phyloP scores from a whole-genome alignment of 2,329 filamentous ascomycete species.

The Lomentospora prolificans region DNA sequence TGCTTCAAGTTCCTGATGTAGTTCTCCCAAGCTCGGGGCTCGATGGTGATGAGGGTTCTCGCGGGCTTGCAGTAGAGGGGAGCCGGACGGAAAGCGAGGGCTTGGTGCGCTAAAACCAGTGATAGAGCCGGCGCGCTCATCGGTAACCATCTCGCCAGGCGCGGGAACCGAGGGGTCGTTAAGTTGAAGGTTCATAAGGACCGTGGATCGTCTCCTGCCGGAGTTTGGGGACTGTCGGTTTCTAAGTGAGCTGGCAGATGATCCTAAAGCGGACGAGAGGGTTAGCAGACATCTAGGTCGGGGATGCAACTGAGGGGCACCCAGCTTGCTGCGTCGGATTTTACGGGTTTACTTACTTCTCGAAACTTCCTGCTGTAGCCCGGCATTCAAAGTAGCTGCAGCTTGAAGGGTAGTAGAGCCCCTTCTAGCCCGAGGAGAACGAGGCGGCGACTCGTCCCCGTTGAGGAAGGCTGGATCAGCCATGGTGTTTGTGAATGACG shows the following conservation, averaged over 20 bases:
- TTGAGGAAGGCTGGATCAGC: background rate
- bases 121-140: slow-evolving; percentile 19
- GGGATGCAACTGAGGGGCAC: background rate
- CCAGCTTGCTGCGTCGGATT: background rate
- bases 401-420: slow-evolving; percentile 65
- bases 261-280: slow-evolving; percentile 21
- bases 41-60: slow-evolving; percentile 53
- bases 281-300: slow-evolving; percentile 6
- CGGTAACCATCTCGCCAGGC: slow-evolving; percentile 58
- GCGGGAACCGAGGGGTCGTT: slow-evolving; percentile 60
- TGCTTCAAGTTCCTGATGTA: slow-evolving; percentile 70
- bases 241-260: slow-evolving; percentile 36
- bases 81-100: slow-evolving; percentile 36
- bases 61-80: slow-evolving; percentile 30
- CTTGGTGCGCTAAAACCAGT: slow-evolving; percentile 19
- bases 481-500: background rate
- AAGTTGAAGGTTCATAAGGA: slow-evolving; percentile 63
- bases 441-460: slow-evolving; percentile 39
- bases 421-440: slow-evolving; percentile 45
- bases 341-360: slow-evolving; percentile 32
- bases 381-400: slow-evolving; percentile 67
- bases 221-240: slow-evolving; percentile 28
- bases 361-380: slow-evolving; percentile 56
- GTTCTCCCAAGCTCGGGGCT: slow-evolving; percentile 62
- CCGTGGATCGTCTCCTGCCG: slow-evolving; percentile 52